Base-by-base conservation (phyloP, 495 filamentous ascomycete genomes). In the Bombardia bombarda region DNA sequence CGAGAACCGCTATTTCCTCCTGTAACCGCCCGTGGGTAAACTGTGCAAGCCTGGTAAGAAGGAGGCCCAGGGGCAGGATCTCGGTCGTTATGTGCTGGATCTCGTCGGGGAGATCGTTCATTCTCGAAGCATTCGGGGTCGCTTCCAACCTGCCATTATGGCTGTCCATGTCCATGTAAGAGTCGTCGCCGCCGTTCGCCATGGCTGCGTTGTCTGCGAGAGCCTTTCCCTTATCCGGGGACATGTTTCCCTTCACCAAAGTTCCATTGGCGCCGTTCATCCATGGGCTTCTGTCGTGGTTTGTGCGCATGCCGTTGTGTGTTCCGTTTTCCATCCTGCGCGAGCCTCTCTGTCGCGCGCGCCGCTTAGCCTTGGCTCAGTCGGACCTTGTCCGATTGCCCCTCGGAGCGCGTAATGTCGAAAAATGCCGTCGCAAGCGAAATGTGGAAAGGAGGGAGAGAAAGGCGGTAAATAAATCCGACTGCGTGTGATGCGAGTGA, bases 21-120 rank as follows among this genome's bases (percentile, higher is more conserved):
- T 69, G 70, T 7, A 97, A 70, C 41, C 80, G 78, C 44, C 83
- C 84, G 62, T 83, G 89, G 32, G 84, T 86, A 61, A 86, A 80
- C 57, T 96, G 87, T 22, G 82, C 82, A 10, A 90, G 73, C 42
- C 92, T 78, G 39, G 74, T 73, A 34, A 96, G 69, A 18, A 98
- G 65, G 28, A 69, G 70, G 13, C 75, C 72, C 21, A 95, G 67
- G 3, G 84, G 80, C 20, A 86, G 67, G 49, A 84, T 93, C 21
- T 80, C 79, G 42, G 80, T 65, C 0, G 84, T 85, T 43, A 95
- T 85, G 48, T 93, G 88, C 36, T 72, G 65, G 16, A 97, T 77
- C 53, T 90, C 83, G 25, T 87, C 86, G 0, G 82, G 82, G 1
- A 78, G 67, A 20, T 79, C 69, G 40, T 70, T 68, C 52, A 72